These are phyloP conservation scores for Pseudogymnoascus sp. DNA, from an alignment of 2,329 filamentous ascomycete species.

Conservation along the genomic window DNA sequence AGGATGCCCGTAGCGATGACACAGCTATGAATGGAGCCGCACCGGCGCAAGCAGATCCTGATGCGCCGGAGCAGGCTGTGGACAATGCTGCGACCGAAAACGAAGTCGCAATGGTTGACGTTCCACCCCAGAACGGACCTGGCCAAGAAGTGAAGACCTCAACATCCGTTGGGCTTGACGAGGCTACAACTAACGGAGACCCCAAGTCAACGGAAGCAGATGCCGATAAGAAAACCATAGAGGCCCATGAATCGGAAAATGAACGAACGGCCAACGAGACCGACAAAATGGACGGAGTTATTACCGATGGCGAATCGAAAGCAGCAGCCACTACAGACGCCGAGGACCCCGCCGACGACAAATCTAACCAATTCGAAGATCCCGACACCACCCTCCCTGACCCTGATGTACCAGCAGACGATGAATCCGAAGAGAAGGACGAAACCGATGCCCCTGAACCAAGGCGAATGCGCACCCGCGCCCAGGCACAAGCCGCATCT, in stretches of 20 bases:
- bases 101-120: neutral
- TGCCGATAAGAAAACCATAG: neutral
- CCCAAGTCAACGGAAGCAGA: neutral
- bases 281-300: slow-evolving; percentile 1
- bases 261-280: neutral
- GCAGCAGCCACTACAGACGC: neutral
- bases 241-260: neutral
- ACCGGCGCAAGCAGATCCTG: neutral
- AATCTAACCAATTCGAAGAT: neutral
- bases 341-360: neutral
- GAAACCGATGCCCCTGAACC: slow-evolving; percentile 36
- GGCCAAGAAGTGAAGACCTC: neutral
- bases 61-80: neutral
- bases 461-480: slow-evolving; percentile 48
- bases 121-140: neutral
- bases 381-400: slow-evolving; percentile 5
- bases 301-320: neutral
- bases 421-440: slow-evolving; percentile 25
- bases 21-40: slow-evolving; percentile 13
- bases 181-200: neutral
- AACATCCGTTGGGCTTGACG: neutral
- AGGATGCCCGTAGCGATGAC: slow-evolving; percentile 20
- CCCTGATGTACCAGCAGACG: slow-evolving; percentile 2
- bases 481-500: slow-evolving; percentile 40
- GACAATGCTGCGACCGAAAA: neutral